Conservation (phyloP, 495 filamentous ascomycete genomes). For the Daldinia loculata region DNA sequence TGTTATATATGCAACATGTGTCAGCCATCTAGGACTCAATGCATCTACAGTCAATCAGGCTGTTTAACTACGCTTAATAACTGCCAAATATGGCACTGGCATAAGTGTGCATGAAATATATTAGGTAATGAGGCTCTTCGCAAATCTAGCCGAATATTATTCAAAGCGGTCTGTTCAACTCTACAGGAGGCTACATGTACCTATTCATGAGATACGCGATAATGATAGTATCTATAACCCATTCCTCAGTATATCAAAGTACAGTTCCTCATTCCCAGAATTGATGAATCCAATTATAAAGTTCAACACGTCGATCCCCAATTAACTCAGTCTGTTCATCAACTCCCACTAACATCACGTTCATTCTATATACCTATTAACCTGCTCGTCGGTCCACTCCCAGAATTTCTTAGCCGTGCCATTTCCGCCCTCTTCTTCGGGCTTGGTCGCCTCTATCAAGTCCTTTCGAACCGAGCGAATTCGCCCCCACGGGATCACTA, state of each 20-base stretch:
- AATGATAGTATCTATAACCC: too few relatives aligned
- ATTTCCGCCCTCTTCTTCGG: conserved; percentile 46
- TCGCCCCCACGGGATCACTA: conserved; percentile 49
- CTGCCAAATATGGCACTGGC: not conserved
- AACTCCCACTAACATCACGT: not conserved
- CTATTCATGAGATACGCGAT: too few relatives aligned
- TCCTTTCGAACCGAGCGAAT: conserved; percentile 44
- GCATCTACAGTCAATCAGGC: conserved; percentile 1
- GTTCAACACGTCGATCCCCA: too few relatives aligned
- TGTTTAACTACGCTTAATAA: not conserved
- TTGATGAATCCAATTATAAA: too few relatives aligned
- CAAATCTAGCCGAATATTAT: too few relatives aligned
- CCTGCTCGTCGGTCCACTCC: conserved; percentile 55
- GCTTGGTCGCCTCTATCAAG: conserved; percentile 41
- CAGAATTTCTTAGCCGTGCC: conserved; percentile 49
- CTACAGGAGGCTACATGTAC: too few relatives aligned
- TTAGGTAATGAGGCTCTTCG: not conserved
- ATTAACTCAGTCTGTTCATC: not conserved
- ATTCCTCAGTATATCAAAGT: too few relatives aligned
- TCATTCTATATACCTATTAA: conserved; percentile 27
- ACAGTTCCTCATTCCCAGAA: too few relatives aligned
- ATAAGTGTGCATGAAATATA: not conserved
- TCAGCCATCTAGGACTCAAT: not conserved
- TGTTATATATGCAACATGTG: too few relatives aligned
- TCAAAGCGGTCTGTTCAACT: too few relatives aligned